Conservation (phyloP, 768 basidiomycete species). For the Rhodocollybia butyracea region DNA sequence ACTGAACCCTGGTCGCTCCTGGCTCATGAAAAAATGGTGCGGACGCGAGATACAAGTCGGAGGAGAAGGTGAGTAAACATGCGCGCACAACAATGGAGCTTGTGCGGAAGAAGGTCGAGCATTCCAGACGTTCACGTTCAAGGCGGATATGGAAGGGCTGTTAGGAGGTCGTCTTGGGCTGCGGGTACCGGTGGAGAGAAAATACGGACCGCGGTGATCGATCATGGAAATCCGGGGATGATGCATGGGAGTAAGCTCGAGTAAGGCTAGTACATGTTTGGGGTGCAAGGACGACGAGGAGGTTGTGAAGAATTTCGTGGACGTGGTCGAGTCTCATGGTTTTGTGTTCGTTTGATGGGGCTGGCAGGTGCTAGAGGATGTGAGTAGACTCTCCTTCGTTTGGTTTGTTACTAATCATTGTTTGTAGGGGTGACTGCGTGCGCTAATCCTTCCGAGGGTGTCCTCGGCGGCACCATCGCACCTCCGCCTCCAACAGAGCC, state of each 20-base stretch:
- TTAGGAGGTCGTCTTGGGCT: conserved; percentile 19
- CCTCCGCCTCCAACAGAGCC: conserved; percentile 27
- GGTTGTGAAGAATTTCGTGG: conserved; percentile 65
- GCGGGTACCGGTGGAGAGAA: conserved; percentile 27
- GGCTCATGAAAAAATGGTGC: conserved; percentile 94
- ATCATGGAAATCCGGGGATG: conserved; percentile 77
- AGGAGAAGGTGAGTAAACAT: conserved; percentile 90
- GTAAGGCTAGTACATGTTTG: conserved; percentile 77
- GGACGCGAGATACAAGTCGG: conserved; percentile 82
- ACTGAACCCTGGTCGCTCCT: conserved; percentile 92
- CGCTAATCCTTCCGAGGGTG: conserved; percentile 30
- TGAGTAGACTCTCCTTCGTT: conserved; percentile 36
- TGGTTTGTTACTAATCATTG: neutral
- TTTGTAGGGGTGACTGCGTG: neutral
- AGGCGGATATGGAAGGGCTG: conserved; percentile 71
- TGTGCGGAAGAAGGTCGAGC: conserved; percentile 77
- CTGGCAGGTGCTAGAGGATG: conserved; percentile 82
- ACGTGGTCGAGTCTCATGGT: conserved; percentile 60
- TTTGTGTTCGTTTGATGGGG: conserved; percentile 87
- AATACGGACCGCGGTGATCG: conserved; percentile 67
- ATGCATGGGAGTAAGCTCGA: conserved; percentile 85
- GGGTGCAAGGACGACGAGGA: conserved; percentile 78
- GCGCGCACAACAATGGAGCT: conserved; percentile 86
- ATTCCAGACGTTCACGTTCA: conserved; percentile 88
- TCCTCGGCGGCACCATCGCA: conserved; percentile 46